Base-by-base conservation (phyloP, 2,329 filamentous ascomycete species). In the Neonectria ditissima region DNA sequence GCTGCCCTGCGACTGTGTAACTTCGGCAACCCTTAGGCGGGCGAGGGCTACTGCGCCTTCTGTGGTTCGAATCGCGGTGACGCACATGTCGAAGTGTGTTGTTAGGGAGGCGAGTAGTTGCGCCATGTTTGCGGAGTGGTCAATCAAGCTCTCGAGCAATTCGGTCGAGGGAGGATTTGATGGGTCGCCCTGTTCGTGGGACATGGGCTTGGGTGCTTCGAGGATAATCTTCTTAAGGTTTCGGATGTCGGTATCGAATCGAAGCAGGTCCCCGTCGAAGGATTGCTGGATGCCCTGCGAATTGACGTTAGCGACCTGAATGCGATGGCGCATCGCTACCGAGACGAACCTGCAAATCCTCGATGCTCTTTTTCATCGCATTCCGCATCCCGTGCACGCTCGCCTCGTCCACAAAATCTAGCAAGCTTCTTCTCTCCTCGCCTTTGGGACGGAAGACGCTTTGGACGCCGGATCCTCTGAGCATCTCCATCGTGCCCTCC, bases 51-150 rank as follows among this genome's bases (percentile, higher is more conserved):
- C 89, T 5, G 90, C 92, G 30, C 91, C 92, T 80, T 97, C 94
- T 3, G 94, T 97, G 54, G 95, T 93, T 63, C 94, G 92, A 45
- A 97, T 91, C 1, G 95, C 95, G 1, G 91, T 95, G 14, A 97
- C 92, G 77, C 95, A 97, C 68, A 97, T 88, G 77, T 98, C 95
- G 76, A 97, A 97, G 79, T 98, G 95, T 26, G 87, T 88, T 8
- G 93, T 94, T 4, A 98, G 82, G 1, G 91, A 93, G 60, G 93
- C 87, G 2, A 98, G 86, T 5, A 93, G 85, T 61, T 90, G 85
- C 5, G 94, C 95, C 89, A 97, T 95, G 71, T 90, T 89, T 66
- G 92, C 89, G 0, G 94, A 94, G 69, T 95, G 89, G 14, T 84
- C 84, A 67, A 94, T 89, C 37, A 97, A 84, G 3, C 83, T 82